Percentiles rank a stretch among this genome's conserved stretches.
phyloP scores from a whole-genome alignment of 805 yeast genomes.

The Starmerella apis region DNA sequence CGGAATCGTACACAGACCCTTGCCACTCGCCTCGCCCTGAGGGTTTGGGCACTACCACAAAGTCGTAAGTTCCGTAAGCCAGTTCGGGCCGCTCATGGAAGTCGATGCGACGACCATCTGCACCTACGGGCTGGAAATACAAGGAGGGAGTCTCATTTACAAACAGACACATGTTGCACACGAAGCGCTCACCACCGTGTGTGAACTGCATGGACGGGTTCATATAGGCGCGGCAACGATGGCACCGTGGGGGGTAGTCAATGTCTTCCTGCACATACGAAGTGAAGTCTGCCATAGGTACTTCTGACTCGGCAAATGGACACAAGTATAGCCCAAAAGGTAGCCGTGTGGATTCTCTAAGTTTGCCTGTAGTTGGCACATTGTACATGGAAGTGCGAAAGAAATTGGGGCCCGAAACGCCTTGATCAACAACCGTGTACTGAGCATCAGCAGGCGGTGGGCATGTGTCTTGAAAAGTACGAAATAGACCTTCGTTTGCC shows the following conservation, averaged over 20 bases:
- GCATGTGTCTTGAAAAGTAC: conserved; percentile 62
- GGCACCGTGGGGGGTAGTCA: conserved; percentile 64
- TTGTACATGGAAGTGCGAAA: conserved; percentile 71
- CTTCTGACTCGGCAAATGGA: conserved; percentile 69
- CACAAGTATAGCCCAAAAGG: conserved; percentile 74
- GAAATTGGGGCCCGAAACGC: conserved; percentile 70
- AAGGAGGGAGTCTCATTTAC: conserved; percentile 58
- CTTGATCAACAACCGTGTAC: conserved; percentile 66
- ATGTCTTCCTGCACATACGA: conserved; percentile 34
- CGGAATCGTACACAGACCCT: conserved; percentile 44
- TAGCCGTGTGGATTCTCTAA: conserved; percentile 57
- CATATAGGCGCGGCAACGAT: conserved; percentile 80
- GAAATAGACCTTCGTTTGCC: conserved; percentile 41
- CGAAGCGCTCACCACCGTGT: conserved; percentile 49
- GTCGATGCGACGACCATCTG: conserved; percentile 54
- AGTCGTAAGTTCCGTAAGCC: conserved; percentile 73
- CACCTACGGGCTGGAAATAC: conserved; percentile 53
- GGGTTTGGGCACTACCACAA: conserved; percentile 48
- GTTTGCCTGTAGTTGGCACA: conserved; percentile 62
- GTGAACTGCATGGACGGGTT: conserved; percentile 70
- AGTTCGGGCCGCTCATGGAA: conserved; percentile 61
- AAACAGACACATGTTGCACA: conserved; percentile 81
- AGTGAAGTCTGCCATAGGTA: conserved; percentile 57
- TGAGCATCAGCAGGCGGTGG: conserved; percentile 79
- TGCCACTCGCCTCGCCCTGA: conserved; percentile 10